A percentile compares a stretch with the other conserved stretches of the same genome.
These are phyloP conservation scores for Geosmithia putterillii DNA, from an alignment of 2,329 filamentous ascomycete genomes.

Conservation along the genomic window DNA sequence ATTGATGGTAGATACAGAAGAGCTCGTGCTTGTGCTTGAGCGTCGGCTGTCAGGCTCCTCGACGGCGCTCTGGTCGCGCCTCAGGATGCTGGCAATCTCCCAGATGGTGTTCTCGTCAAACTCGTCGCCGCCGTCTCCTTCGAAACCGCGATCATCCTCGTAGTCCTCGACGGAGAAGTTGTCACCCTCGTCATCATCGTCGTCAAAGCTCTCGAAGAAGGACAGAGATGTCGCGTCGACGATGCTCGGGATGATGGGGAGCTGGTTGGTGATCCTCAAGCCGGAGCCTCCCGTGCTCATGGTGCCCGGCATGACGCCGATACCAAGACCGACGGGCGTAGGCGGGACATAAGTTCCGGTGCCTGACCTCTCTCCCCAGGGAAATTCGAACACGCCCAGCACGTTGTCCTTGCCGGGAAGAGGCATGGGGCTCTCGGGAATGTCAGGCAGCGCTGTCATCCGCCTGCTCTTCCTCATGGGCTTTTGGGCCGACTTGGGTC, in stretches of 20 bases:
- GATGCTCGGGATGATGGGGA: constrained; percentile 1
- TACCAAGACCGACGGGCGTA: constrained; percentile 23
- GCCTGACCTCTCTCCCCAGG: constrained; percentile 53
- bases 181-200: constrained; percentile 34
- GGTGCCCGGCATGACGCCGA: constrained; percentile 37
- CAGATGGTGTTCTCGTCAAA: constrained; percentile 52
- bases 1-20: background rate
- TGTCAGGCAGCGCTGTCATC: constrained; percentile 49
- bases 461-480: constrained; percentile 35
- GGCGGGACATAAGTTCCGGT: constrained; percentile 29
- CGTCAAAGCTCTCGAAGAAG: constrained; percentile 46
- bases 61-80: constrained; percentile 39
- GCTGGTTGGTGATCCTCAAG: background rate
- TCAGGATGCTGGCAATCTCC: constrained; percentile 50
- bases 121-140: constrained; percentile 28
- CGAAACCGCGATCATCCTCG: constrained; percentile 34
- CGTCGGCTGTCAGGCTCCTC: constrained; percentile 18
- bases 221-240: constrained; percentile 17
- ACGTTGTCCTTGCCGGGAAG: constrained; percentile 45
- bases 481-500: constrained; percentile 3
- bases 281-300: constrained; percentile 23
- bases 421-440: constrained; percentile 48
- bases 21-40: background rate
- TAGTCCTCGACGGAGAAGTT: constrained; percentile 27
- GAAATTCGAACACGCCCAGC: constrained; percentile 53